A percentile compares a stretch with the other conserved stretches of the same genome.
These are phyloP conservation scores for Dothistroma septosporum DNA, from an alignment of 2,329 filamentous ascomycete species.

Conservation along the genomic window DNA sequence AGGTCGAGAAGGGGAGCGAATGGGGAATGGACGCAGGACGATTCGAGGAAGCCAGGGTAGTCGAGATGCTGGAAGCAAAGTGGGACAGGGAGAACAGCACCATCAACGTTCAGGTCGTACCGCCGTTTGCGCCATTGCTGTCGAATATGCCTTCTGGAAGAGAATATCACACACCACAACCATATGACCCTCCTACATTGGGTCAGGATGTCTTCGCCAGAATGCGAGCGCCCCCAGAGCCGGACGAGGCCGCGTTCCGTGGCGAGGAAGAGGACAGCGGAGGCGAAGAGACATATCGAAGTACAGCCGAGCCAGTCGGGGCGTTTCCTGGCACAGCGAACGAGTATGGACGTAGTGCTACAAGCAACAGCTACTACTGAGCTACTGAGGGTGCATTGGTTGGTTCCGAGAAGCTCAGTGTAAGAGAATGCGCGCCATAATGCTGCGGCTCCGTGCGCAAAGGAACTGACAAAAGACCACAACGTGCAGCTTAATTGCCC, in stretches of 20 bases:
- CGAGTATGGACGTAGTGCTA: constrained; percentile 29
- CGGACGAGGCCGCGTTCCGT: constrained; percentile 40
- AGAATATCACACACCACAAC: constrained; percentile 71
- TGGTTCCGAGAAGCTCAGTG: too few species aligned
- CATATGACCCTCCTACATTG: constrained; percentile 62
- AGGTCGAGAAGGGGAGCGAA: constrained; percentile 64
- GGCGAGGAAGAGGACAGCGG: constrained; percentile 47
- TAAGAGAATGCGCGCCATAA: too few species aligned
- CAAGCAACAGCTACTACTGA: constrained; percentile 32
- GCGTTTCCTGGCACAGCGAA: constrained; percentile 48
- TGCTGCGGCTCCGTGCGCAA: too few species aligned
- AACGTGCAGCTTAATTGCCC: too few species aligned
- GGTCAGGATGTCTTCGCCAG: constrained; percentile 58
- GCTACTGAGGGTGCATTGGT: neutral
- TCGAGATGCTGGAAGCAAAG: constrained; percentile 82
- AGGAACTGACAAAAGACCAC: too few species aligned
- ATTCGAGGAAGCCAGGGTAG: constrained; percentile 76
- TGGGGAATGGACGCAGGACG: constrained; percentile 84
- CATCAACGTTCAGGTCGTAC: constrained; percentile 77
- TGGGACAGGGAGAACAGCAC: constrained; percentile 94
- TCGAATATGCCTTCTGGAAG: constrained; percentile 81
- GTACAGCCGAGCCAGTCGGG: constrained; percentile 39
- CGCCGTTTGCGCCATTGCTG: constrained; percentile 65
- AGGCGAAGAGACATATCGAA: constrained; percentile 37
- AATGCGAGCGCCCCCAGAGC: constrained; percentile 56